Conservation (phyloP, 331 rosid genomes). For the Quercus tomentella region DNA sequence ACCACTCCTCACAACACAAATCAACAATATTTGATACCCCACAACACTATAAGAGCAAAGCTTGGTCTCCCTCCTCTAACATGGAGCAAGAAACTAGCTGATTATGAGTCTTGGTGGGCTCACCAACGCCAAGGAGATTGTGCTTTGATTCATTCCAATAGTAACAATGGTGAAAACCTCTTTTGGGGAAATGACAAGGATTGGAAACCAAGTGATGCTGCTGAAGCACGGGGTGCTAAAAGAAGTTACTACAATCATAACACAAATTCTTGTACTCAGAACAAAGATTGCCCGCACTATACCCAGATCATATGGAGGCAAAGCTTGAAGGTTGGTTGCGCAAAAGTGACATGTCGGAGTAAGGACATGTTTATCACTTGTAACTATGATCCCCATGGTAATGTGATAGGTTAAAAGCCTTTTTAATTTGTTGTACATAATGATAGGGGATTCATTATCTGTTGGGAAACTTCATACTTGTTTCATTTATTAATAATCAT, state of each 20-base stretch:
- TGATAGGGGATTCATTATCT: too few relatives aligned
- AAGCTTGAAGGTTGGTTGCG: slow-evolving; percentile 15
- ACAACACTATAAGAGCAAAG: too few relatives aligned
- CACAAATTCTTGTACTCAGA: slow-evolving; percentile 13
- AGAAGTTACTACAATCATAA: slow-evolving; percentile 12
- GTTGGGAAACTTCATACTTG: too few relatives aligned
- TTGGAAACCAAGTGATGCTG: slow-evolving; percentile 27
- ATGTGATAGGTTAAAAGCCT: slow-evolving; percentile 30
- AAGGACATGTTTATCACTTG: slow-evolving; percentile 22
- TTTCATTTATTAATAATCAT: too few relatives aligned
- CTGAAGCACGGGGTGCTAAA: slow-evolving; percentile 21
- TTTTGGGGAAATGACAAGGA: slow-evolving; percentile 24
- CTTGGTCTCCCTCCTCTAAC: too few relatives aligned
- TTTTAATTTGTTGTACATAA: background rate
- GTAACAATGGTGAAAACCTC: too few relatives aligned
- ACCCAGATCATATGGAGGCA: slow-evolving; percentile 32
- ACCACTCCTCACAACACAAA: too few relatives aligned
- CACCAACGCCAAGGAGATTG: too few relatives aligned
- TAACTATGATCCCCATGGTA: slow-evolving; percentile 26
- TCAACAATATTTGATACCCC: too few relatives aligned
- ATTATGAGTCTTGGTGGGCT: too few relatives aligned
- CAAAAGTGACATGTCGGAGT: slow-evolving; percentile 11
- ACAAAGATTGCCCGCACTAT: slow-evolving; percentile 26
- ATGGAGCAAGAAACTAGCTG: too few relatives aligned
- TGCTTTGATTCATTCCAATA: too few relatives aligned